These are phyloP conservation scores for Suaeda aralocaspica DNA, from an alignment of 148 eudicot species.

Conservation along the genomic window DNA sequence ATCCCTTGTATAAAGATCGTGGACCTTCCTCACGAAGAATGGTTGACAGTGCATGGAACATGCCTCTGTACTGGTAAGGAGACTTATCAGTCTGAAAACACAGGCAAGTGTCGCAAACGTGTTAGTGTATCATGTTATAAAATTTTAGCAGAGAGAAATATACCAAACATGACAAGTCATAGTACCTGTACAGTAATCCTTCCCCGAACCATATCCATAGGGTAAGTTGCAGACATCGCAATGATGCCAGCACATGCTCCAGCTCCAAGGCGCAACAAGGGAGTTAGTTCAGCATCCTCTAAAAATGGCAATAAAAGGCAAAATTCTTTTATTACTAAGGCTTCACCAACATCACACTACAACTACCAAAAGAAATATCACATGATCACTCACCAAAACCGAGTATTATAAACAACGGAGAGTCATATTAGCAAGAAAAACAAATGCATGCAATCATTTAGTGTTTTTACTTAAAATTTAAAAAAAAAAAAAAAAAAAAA, in stretches of 20 bases:
- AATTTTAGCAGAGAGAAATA: neutral
- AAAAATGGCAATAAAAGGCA: slow-evolving; percentile 16
- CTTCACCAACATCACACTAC: neutral
- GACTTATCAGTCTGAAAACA: slow-evolving; percentile 67
- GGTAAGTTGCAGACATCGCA: slow-evolving; percentile 96
- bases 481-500: too few species aligned
- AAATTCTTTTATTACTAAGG: slow-evolving; percentile 4
- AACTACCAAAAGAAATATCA: slow-evolving; percentile 1
- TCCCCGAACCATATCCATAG: slow-evolving; percentile 91
- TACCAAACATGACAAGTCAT: neutral
- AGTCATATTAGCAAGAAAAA: too few species aligned
- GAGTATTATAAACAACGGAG: neutral
- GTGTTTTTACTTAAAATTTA: too few species aligned
- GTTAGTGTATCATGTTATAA: neutral
- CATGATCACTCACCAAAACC: neutral
- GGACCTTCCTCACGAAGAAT: slow-evolving; percentile 88
- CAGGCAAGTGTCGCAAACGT: slow-evolving; percentile 3
- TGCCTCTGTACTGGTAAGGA: slow-evolving; percentile 79
- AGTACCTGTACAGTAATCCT: slow-evolving; percentile 86
- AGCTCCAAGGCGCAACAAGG: slow-evolving; percentile 80
- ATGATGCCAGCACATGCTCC: slow-evolving; percentile 95
- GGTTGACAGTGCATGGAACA: slow-evolving; percentile 82
- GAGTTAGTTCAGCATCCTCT: slow-evolving; percentile 89
- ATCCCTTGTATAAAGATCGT: slow-evolving; percentile 83
- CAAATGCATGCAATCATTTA: too few species aligned